Conservation (phyloP, 2,329 filamentous ascomycete genomes). For the Aureobasidium sp. region DNA sequence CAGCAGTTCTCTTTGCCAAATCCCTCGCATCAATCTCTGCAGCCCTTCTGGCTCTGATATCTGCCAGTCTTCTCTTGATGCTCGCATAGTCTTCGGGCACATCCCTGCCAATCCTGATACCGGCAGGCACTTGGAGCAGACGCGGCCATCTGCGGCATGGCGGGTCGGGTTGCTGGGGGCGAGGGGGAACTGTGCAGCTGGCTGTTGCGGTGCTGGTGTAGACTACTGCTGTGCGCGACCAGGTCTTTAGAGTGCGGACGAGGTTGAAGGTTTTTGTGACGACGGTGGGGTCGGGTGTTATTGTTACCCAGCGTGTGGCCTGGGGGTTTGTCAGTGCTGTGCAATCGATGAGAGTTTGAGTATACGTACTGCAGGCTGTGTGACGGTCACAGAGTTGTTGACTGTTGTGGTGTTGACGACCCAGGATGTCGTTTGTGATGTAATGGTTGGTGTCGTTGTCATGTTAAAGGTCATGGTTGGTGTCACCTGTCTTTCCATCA, state of each 20-base stretch:
- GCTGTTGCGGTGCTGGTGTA: constrained; percentile 30
- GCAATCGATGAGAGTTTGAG: not conserved
- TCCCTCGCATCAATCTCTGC: constrained; percentile 18
- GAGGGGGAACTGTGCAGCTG: constrained; percentile 32
- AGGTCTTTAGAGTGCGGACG: constrained; percentile 16
- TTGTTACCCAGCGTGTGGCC: constrained; percentile 15
- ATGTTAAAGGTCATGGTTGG: constrained; percentile 16
- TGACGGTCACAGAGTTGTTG: constrained; percentile 18
- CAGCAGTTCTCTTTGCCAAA: constrained; percentile 30
- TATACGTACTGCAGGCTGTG: constrained; percentile 3
- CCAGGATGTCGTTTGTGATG: constrained; percentile 19
- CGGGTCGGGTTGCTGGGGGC: constrained; percentile 29
- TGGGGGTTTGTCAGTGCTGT: not conserved
- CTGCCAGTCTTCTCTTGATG: constrained; percentile 21
- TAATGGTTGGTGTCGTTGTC: constrained; percentile 18
- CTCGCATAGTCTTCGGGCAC: constrained; percentile 23
- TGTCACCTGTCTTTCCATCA: constrained; percentile 9
- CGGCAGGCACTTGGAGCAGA: constrained; percentile 21
- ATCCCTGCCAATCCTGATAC: constrained; percentile 17
- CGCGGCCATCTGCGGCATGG: constrained; percentile 31
- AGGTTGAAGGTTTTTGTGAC: constrained; percentile 5
- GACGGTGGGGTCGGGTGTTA: not conserved
- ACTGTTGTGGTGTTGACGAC: constrained; percentile 17
- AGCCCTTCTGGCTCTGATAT: constrained; percentile 9
- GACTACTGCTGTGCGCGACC: constrained; percentile 20